Evolutionary conservation across 2,329 filamentous ascomycete genomes (phyloP).

Genomic region (Exutisphaerella laricina): DNA sequence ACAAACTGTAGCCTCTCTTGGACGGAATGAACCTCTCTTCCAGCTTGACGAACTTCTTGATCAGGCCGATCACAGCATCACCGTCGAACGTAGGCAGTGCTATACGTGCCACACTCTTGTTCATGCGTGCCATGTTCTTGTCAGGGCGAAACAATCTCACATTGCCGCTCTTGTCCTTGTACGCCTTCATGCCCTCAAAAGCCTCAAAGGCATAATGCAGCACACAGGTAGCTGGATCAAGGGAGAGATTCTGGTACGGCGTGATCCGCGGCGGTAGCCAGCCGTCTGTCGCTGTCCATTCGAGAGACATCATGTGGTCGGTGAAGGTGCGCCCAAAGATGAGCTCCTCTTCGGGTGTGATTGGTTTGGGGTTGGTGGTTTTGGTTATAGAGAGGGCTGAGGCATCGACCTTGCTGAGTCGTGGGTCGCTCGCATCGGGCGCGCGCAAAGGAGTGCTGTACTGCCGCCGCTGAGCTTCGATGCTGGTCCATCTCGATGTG

Average conservation of each 20-base stretch:
- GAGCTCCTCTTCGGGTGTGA: constrained; percentile 71
- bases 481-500: constrained; percentile 2
- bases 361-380: constrained; percentile 67
- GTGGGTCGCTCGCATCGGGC: constrained; percentile 44
- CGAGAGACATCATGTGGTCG: constrained; percentile 93
- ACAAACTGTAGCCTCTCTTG: constrained; percentile 79
- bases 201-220: constrained; percentile 98
- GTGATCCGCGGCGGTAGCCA: constrained; percentile 79
- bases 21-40: constrained; percentile 88
- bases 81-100: constrained; percentile 81
- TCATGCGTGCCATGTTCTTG: constrained; percentile 93
- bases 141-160: constrained; percentile 89
- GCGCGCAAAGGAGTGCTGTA: constrained; percentile 39
- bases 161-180: constrained; percentile 74
- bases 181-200: constrained; percentile 99
- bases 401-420: constrained; percentile 67
- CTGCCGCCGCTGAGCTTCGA: constrained; percentile 6
- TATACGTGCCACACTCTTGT: constrained; percentile 85
- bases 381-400: constrained; percentile 67
- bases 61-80: constrained; percentile 69
- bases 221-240: constrained; percentile 93
- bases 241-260: constrained; percentile 93
- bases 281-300: constrained; percentile 82
- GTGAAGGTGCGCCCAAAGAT: constrained; percentile 90
- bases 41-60: constrained; percentile 70